Evolutionary conservation across 148 eudicot genomes (phyloP).

Genomic region (Linanthus parryae): DNA sequence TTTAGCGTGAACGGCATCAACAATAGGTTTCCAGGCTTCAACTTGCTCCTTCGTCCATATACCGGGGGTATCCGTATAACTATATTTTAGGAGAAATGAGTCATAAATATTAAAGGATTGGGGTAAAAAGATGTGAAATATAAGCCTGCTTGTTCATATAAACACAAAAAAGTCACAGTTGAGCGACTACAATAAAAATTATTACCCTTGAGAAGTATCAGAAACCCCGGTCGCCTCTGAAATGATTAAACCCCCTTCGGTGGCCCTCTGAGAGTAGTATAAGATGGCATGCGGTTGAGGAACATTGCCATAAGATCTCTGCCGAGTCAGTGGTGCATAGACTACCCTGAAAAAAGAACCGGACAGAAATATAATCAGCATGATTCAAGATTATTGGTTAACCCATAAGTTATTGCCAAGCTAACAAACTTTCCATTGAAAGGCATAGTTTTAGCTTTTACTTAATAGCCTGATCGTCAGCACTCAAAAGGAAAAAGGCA

Average conservation of each 20-base stretch:
- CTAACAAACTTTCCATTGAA: too few relatives aligned
- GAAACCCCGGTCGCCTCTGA: slow-evolving; percentile 46
- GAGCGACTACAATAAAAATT: too few relatives aligned
- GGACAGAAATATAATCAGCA: too few relatives aligned
- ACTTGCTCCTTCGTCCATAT: slow-evolving; percentile 56
- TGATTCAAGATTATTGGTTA: background rate
- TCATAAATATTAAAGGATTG: too few relatives aligned
- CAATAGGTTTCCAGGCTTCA: slow-evolving; percentile 55
- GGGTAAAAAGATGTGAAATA: background rate
- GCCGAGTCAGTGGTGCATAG: slow-evolving; percentile 41
- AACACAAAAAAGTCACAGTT: background rate
- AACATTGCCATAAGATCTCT: slow-evolving; percentile 40
- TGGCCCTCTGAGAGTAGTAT: slow-evolving; percentile 42
- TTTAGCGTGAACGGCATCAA: slow-evolving; percentile 47
- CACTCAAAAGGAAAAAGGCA: background rate
- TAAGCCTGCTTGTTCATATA: too few relatives aligned
- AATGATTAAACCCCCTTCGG: slow-evolving; percentile 43
- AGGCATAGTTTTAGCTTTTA: background rate
- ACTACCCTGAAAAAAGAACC: slow-evolving; percentile 24
- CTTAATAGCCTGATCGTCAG: background rate
- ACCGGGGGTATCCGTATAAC: slow-evolving; percentile 36
- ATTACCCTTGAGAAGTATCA: slow-evolving; percentile 39
- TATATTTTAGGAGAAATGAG: slow-evolving; percentile 1
- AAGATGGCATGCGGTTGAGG: slow-evolving; percentile 44
- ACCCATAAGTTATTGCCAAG: background rate